Evolutionary conservation across 306 rosid species (phyloP).

Genomic region (Medicago arabica): DNA sequence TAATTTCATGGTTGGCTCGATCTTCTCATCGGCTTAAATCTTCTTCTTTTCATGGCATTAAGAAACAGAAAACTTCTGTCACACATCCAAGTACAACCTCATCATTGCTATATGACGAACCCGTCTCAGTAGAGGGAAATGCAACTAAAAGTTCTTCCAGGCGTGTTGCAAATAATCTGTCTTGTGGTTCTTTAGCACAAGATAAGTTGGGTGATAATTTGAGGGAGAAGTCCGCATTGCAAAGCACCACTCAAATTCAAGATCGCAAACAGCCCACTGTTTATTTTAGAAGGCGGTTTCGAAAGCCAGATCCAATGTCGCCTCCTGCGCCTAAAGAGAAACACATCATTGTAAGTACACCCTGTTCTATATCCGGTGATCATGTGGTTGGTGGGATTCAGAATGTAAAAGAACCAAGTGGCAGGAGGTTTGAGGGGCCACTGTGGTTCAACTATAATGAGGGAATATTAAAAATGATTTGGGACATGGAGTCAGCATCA

Average conservation of each 20-base stretch:
- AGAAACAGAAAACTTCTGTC: constrained; percentile 73
- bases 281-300: constrained; percentile 77
- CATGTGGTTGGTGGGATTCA: constrained; percentile 35
- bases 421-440: constrained; percentile 50
- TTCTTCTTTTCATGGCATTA: constrained; percentile 55
- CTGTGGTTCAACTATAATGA: constrained; percentile 61
- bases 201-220: constrained; percentile 54
- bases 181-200: constrained; percentile 45
- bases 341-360: constrained; percentile 38
- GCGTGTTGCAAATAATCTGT: constrained; percentile 47
- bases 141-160: constrained; percentile 43
- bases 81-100: constrained; percentile 48
- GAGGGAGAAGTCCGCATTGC: constrained; percentile 54
- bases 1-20: constrained; percentile 88
- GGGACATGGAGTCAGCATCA: constrained; percentile 51
- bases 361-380: constrained; percentile 44
- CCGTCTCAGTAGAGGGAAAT: constrained; percentile 41
- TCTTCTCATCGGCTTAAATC: constrained; percentile 69
- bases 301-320: constrained; percentile 50
- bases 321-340: constrained; percentile 43
- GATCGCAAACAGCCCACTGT: constrained; percentile 76
- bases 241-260: constrained; percentile 45
- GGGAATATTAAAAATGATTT: constrained; percentile 57
- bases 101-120: constrained; percentile 53
- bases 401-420: constrained; percentile 44